Evolutionary conservation across 495 filamentous ascomycete species (phyloP).

Genomic region (Sordaria brevicollis): DNA sequence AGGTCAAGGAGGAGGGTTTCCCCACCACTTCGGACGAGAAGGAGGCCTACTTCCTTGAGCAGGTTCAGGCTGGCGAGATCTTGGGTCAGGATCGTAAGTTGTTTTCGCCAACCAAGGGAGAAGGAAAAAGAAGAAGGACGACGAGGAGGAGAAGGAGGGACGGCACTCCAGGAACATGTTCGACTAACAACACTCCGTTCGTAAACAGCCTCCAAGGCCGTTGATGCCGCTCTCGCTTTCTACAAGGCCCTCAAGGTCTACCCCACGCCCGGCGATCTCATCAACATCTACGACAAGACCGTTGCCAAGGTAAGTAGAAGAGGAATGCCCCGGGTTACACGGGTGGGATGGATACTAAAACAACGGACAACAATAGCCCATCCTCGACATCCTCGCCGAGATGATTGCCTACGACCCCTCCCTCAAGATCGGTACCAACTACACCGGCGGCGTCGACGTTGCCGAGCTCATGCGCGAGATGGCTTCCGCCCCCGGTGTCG

Average conservation of each 20-base stretch:
- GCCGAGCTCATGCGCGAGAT: constrained; percentile 27
- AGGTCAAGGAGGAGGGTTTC: constrained; percentile 83
- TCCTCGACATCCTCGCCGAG: constrained; percentile 89
- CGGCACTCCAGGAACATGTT: not conserved
- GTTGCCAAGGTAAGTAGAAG: constrained; percentile 71
- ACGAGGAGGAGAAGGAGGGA: not conserved
- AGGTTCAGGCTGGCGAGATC: constrained; percentile 76
- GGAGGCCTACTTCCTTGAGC: constrained; percentile 76
- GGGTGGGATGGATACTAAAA: not conserved
- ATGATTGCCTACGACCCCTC: constrained; percentile 87
- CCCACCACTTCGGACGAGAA: constrained; percentile 84
- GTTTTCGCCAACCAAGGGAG: not conserved
- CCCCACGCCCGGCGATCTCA: constrained; percentile 83
- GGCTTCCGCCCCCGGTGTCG: constrained; percentile 26
- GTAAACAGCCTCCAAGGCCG: constrained; percentile 50
- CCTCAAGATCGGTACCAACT: constrained; percentile 50
- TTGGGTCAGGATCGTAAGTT: constrained; percentile 48
- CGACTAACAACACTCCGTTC: not conserved
- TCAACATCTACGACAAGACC: constrained; percentile 95
- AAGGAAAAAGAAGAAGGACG: too few species aligned
- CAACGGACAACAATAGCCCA: constrained; percentile 42
- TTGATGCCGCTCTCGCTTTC: constrained; percentile 88
- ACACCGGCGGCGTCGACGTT: constrained; percentile 25
- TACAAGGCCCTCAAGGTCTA: constrained; percentile 99
- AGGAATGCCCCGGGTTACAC: not conserved